Conservation (phyloP, 2,329 filamentous ascomycete genomes). For the Ilyonectria destructans region DNA sequence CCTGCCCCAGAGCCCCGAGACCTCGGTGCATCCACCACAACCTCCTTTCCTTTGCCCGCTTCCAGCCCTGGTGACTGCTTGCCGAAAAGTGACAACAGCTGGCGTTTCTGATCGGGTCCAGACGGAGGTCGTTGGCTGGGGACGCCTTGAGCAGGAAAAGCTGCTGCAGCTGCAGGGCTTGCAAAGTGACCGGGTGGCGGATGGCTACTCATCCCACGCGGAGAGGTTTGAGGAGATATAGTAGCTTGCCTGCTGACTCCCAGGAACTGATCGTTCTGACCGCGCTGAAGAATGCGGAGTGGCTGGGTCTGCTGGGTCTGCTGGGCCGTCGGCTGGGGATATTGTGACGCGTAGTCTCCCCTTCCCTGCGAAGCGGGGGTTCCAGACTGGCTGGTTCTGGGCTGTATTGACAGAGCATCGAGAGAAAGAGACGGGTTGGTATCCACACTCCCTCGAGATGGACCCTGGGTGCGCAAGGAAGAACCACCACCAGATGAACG, state of each 20-base stretch:
- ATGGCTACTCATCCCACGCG: slow-evolving; percentile 41
- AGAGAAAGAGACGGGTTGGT: slow-evolving; percentile 38
- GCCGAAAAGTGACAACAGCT: slow-evolving; percentile 75
- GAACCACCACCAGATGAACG: slow-evolving; percentile 36
- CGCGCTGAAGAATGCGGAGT: slow-evolving; percentile 56
- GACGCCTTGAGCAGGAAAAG: slow-evolving; percentile 36
- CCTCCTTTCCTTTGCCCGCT: slow-evolving; percentile 46
- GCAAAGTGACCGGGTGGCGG: slow-evolving; percentile 34
- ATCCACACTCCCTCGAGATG: slow-evolving; percentile 37
- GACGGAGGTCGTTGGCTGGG: slow-evolving; percentile 44
- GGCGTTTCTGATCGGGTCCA: slow-evolving; percentile 53
- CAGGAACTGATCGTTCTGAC: slow-evolving; percentile 49
- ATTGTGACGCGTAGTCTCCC: slow-evolving; percentile 39
- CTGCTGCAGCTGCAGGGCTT: slow-evolving; percentile 40
- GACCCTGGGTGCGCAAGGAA: slow-evolving; percentile 24
- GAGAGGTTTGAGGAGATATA: slow-evolving; percentile 43
- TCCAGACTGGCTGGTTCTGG: slow-evolving; percentile 30
- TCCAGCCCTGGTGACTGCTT: slow-evolving; percentile 56
- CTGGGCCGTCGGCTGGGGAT: slow-evolving; percentile 32
- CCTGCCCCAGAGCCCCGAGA: slow-evolving; percentile 60
- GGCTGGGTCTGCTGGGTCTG: slow-evolving; percentile 43
- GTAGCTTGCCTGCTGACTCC: slow-evolving; percentile 27
- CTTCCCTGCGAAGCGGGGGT: slow-evolving; percentile 37
- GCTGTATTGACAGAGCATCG: slow-evolving; percentile 43
- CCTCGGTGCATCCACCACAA: slow-evolving; percentile 42